phyloP scores from a whole-genome alignment of 1,139 yeast species.

The Eremothecium gossypii region DNA sequence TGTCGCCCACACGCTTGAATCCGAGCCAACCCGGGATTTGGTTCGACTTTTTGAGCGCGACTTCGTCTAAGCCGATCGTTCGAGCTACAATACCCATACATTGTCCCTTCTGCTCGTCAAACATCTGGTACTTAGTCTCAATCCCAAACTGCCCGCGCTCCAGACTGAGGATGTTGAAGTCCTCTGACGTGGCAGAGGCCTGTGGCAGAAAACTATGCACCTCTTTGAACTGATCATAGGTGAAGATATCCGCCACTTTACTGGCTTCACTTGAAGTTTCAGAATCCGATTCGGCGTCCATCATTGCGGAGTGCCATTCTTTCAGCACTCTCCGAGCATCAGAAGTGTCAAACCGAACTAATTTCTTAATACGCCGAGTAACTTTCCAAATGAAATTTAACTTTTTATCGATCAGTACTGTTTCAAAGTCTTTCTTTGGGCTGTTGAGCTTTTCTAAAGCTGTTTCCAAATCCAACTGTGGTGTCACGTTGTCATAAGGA shows the following conservation, averaged over 20 bases:
- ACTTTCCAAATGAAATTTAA: constrained; percentile 3
- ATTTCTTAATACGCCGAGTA: constrained; percentile 1
- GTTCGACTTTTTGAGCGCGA: constrained; percentile 3
- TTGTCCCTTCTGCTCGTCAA: constrained; percentile 1
- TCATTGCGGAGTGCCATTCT: neutral
- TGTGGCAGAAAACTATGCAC: neutral
- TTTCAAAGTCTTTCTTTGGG: constrained; percentile 3
- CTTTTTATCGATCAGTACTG: constrained; percentile 3
- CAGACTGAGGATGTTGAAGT: constrained; percentile 1
- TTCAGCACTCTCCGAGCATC: constrained; percentile 1
- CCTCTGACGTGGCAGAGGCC: neutral
- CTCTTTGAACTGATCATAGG: neutral
- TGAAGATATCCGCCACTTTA: neutral
- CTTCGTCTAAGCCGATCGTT: constrained; percentile 3
- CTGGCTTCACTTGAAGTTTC: neutral
- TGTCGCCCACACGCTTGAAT: constrained; percentile 2
- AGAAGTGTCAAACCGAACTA: constrained; percentile 3
- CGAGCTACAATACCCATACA: constrained; percentile 2
- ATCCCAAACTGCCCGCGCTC: constrained; percentile 1
- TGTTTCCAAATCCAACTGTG: constrained; percentile 1
- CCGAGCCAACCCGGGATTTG: constrained; percentile 3
- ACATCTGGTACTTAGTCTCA: constrained; percentile 1
- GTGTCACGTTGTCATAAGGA: constrained; percentile 4
- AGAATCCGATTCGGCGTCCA: neutral
- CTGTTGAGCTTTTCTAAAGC: constrained; percentile 1